These are phyloP conservation scores for Tricholomella constricta DNA, from an alignment of 768 basidiomycete species.

Conservation along the genomic window DNA sequence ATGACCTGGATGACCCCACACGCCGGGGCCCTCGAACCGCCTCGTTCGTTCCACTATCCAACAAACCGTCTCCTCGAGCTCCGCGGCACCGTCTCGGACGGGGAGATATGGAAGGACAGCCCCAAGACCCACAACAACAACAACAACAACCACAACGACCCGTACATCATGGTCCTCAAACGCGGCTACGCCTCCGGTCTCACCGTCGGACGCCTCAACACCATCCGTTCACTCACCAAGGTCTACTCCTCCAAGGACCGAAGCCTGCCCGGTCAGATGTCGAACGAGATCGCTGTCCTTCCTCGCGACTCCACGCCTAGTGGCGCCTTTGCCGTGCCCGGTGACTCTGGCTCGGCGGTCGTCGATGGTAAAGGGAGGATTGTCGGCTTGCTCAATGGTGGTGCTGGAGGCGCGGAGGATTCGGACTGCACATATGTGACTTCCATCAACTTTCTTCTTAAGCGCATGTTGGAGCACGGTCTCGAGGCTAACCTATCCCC, in stretches of 20 bases:
- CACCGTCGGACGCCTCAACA: slow-evolving; percentile 41
- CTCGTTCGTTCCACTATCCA: slow-evolving; percentile 29
- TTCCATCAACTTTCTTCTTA: slow-evolving; percentile 29
- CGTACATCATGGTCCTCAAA: slow-evolving; percentile 38
- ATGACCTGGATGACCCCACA: too few species aligned
- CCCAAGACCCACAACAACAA: too few species aligned
- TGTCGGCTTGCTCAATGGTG: slow-evolving; percentile 35
- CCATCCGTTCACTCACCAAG: slow-evolving; percentile 35
- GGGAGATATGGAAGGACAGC: slow-evolving; percentile 24
- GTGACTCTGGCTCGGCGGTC: slow-evolving; percentile 41
- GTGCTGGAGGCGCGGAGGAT: slow-evolving; percentile 26
- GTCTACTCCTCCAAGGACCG: slow-evolving; percentile 31
- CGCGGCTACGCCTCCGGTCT: slow-evolving; percentile 32
- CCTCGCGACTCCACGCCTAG: slow-evolving; percentile 26
- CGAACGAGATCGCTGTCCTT: slow-evolving; percentile 2
- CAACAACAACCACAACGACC: slow-evolving; percentile 9
- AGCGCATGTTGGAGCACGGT: neutral
- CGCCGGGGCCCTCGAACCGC: neutral
- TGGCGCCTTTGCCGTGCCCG: slow-evolving; percentile 32
- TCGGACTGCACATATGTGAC: slow-evolving; percentile 38
- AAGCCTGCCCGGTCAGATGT: slow-evolving; percentile 25
- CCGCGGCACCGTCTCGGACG: slow-evolving; percentile 28
- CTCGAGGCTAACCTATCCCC: too few species aligned
- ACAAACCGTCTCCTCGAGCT: slow-evolving; percentile 31
- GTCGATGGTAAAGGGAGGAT: slow-evolving; percentile 34